Conservation (phyloP, 208 protist species). For the Acanthamoeba rhysodes region DNA sequence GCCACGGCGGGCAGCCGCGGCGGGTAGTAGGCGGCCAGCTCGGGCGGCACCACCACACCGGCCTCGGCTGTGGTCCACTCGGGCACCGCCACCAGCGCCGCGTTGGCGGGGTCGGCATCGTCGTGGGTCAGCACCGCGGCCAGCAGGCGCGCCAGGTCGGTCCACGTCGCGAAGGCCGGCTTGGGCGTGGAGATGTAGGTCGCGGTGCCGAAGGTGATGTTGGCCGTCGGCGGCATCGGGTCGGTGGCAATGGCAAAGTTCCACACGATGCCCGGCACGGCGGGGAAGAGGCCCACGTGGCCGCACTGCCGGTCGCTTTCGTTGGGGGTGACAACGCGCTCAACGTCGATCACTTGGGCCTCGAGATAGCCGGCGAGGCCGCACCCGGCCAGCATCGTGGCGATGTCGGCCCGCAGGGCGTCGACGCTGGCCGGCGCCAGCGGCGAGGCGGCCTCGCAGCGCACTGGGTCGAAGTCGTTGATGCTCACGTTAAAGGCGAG, state of each 20-base stretch:
- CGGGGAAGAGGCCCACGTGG: not conserved
- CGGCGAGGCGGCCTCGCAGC: not conserved
- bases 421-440: not conserved
- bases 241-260: not conserved
- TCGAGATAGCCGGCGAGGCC: not conserved
- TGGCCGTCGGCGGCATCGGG: not conserved
- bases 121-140: not conserved
- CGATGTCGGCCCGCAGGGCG: not conserved
- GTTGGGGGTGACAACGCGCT: not conserved
- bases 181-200: not conserved
- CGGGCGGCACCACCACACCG: not conserved
- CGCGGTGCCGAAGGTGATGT: not conserved
- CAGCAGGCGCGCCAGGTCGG: not conserved
- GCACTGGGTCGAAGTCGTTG: not conserved
- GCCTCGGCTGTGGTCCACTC: conserved; percentile 16
- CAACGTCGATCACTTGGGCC: not conserved
- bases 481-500: conserved; percentile 1
- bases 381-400: not conserved
- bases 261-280: conserved; percentile 43
- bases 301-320: not conserved
- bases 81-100: not conserved
- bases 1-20: not conserved
- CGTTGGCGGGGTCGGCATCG: not conserved
- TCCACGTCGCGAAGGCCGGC: conserved; percentile 33
- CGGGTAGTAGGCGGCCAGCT: conserved; percentile 1